Percentiles rank a stretch among this genome's conserved stretches.
phyloP scores from a whole-genome alignment of 83 land plant species.

The Picea mariana region DNA sequence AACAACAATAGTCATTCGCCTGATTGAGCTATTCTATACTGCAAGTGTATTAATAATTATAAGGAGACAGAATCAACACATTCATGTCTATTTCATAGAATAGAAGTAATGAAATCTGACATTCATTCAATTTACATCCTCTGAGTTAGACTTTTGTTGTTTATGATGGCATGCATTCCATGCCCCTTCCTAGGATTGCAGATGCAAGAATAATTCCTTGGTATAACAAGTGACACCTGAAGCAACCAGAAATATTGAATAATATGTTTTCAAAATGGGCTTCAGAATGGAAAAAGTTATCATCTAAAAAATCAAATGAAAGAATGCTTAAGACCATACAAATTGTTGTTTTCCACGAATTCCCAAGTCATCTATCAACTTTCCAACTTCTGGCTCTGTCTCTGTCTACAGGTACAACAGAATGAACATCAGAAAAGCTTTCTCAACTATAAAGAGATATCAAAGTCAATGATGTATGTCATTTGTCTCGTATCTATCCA shows the following conservation, averaged over 20 bases:
- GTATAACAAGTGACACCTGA: neutral
- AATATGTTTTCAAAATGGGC: neutral
- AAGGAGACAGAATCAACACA: neutral
- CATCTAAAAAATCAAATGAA: neutral
- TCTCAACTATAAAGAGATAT: neutral
- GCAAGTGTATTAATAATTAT: neutral
- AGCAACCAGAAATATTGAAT: neutral
- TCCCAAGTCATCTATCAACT: constrained; percentile 68
- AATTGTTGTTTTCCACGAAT: constrained; percentile 80
- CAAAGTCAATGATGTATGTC: neutral
- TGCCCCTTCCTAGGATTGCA: neutral
- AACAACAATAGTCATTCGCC: too few relatives aligned
- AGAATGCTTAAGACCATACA: constrained; percentile 37
- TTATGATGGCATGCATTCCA: neutral
- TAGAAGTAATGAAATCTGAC: too few relatives aligned
- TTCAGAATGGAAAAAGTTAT: neutral
- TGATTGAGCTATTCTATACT: too few relatives aligned
- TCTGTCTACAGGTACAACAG: constrained; percentile 60
- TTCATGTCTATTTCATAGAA: too few relatives aligned
- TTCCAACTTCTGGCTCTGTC: constrained; percentile 63
- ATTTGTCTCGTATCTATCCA: neutral
- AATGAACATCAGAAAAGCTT: neutral
- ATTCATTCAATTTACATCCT: too few relatives aligned
- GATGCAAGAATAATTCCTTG: neutral
- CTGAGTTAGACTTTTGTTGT: neutral